phyloP scores from a whole-genome alignment of 768 basidiomycete genomes.

The Paxillus involutus region DNA sequence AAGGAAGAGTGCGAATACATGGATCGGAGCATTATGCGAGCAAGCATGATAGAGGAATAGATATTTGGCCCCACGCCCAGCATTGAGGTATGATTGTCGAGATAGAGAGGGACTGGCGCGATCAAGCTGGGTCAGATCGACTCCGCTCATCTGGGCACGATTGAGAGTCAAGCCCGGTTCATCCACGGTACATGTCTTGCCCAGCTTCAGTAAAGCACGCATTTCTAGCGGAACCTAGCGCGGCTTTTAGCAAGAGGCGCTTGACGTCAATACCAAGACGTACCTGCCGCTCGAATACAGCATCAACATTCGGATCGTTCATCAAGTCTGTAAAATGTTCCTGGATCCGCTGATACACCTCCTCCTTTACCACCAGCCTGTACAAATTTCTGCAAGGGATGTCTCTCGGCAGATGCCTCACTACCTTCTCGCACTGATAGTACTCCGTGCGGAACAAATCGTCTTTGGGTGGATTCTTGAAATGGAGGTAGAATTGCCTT shows the following conservation, averaged over 20 bases:
- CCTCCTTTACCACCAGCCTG: slow-evolving; percentile 80
- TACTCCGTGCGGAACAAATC: slow-evolving; percentile 65
- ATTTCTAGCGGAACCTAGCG: slow-evolving; percentile 76
- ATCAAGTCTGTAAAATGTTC: slow-evolving; percentile 91
- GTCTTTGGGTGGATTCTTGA: slow-evolving; percentile 68
- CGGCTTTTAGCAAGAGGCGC: not conserved
- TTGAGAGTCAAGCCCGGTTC: slow-evolving; percentile 73
- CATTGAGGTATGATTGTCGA: slow-evolving; percentile 70
- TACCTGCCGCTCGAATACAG: slow-evolving; percentile 92
- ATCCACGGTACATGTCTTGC: slow-evolving; percentile 74
- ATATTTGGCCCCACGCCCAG: slow-evolving; percentile 69
- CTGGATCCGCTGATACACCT: slow-evolving; percentile 78
- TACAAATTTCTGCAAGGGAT: slow-evolving; percentile 78
- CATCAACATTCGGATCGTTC: slow-evolving; percentile 93
- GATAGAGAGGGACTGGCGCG: slow-evolving; percentile 55
- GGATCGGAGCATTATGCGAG: slow-evolving; percentile 69
- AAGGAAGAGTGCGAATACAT: slow-evolving; percentile 86
- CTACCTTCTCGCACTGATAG: slow-evolving; percentile 73
- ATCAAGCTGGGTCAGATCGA: slow-evolving; percentile 83
- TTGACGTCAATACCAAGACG: slow-evolving; percentile 7
- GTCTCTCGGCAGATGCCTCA: slow-evolving; percentile 77
- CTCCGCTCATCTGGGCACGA: slow-evolving; percentile 75
- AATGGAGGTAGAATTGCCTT: slow-evolving; percentile 91
- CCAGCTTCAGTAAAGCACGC: slow-evolving; percentile 80
- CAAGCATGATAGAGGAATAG: slow-evolving; percentile 88